Percentiles rank a stretch among this genome's conserved stretches.
phyloP scores from a whole-genome alignment of 2,329 filamentous ascomycete species.

The Epichloe amarillans region DNA sequence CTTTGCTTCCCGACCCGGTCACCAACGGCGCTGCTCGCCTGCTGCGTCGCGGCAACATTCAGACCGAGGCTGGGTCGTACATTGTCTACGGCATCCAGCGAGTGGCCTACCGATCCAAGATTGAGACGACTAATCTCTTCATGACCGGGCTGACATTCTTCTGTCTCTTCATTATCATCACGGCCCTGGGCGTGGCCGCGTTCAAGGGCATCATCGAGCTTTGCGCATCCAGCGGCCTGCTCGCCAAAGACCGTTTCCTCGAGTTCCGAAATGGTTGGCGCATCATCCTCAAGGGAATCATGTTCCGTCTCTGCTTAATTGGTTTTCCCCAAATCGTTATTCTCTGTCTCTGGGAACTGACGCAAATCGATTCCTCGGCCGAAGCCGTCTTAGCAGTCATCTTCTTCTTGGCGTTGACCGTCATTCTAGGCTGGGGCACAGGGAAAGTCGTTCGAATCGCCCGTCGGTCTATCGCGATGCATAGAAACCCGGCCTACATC shows the following conservation, averaged over 20 bases:
- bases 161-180: slow-evolving; percentile 64
- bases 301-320: slow-evolving; percentile 80
- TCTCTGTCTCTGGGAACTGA: slow-evolving; percentile 87
- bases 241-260: slow-evolving; percentile 72
- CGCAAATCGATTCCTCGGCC: slow-evolving; percentile 70
- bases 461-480: slow-evolving; percentile 46
- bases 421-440: slow-evolving; percentile 69
- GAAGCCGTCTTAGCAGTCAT: slow-evolving; percentile 76
- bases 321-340: slow-evolving; percentile 84
- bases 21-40: slow-evolving; percentile 15
- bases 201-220: slow-evolving; percentile 75
- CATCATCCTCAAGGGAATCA: slow-evolving; percentile 79
- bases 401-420: slow-evolving; percentile 67
- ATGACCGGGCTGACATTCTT: slow-evolving; percentile 84
- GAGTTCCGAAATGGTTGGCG: slow-evolving; percentile 92
- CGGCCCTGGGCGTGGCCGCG: slow-evolving; percentile 54
- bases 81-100: slow-evolving; percentile 71
- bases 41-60: slow-evolving; percentile 35
- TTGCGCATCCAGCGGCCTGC: slow-evolving; percentile 57
- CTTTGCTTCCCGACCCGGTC: slow-evolving; percentile 32
- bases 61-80: slow-evolving; percentile 38
- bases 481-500: slow-evolving; percentile 84
- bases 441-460: slow-evolving; percentile 81
- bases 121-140: slow-evolving; percentile 86
- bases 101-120: slow-evolving; percentile 71